Evolutionary conservation across 208 protist genomes (phyloP).

Genomic region (Crithidia fasciculata): DNA sequence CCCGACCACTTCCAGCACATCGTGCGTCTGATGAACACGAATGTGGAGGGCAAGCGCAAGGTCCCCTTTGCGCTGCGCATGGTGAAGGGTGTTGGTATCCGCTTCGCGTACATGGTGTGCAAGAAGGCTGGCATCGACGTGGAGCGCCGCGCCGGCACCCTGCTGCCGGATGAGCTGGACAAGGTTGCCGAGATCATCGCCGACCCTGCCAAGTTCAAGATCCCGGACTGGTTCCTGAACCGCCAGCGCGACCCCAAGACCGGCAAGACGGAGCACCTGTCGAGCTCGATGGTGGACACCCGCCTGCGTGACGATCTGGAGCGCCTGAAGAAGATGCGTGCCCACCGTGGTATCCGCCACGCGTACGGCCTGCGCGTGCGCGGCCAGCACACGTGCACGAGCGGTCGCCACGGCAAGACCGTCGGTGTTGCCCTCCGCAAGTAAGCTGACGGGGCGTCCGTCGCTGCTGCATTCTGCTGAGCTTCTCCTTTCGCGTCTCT

Average conservation of each 20-base stretch:
- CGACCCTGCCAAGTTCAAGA: constrained; percentile 99
- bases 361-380: constrained; percentile 98
- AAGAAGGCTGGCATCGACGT: constrained; percentile 99
- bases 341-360: constrained; percentile 99
- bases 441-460: constrained; percentile 35
- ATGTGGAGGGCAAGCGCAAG: constrained; percentile 98
- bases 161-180: constrained; percentile 96
- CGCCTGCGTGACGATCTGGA: constrained; percentile 99
- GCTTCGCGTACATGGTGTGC: constrained; percentile 98
- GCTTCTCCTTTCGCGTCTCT: too few relatives aligned
- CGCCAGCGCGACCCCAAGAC: constrained; percentile 98
- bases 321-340: constrained; percentile 99
- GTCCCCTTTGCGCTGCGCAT: constrained; percentile 97
- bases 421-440: constrained; percentile 84
- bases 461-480: not conserved
- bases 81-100: constrained; percentile 99
- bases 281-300: constrained; percentile 97
- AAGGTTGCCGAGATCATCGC: constrained; percentile 97
- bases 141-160: constrained; percentile 95
- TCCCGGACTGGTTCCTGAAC: constrained; percentile 99
- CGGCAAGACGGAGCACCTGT: constrained; percentile 97
- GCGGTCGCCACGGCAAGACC: constrained; percentile 96
- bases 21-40: constrained; percentile 99
- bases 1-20: constrained; percentile 99
- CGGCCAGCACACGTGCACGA: constrained; percentile 99